Conservation (phyloP, 2,329 filamentous ascomycete genomes). For the Didymella sp. region DNA sequence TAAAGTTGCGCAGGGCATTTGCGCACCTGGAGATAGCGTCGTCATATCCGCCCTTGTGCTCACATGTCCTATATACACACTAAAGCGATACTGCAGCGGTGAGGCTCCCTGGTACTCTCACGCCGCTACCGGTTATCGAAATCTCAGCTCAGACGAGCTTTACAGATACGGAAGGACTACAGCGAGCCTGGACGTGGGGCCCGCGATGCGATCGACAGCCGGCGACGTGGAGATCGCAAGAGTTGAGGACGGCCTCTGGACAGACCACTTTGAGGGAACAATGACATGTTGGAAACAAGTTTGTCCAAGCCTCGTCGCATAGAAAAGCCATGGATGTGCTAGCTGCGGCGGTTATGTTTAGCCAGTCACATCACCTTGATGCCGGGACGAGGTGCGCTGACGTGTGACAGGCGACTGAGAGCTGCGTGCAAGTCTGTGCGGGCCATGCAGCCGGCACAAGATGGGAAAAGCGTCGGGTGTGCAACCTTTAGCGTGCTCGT, state of each 20-base stretch:
- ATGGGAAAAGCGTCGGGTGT: slow-evolving; percentile 10
- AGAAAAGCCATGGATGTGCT: slow-evolving; percentile 17
- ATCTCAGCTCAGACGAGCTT: slow-evolving; percentile 16
- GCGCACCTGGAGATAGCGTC: slow-evolving; percentile 38
- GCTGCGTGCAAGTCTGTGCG: slow-evolving; percentile 17
- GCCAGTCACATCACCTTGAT: slow-evolving; percentile 19
- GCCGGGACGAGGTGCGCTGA: slow-evolving; percentile 18
- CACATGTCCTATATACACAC: slow-evolving; percentile 20
- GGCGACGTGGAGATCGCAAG: slow-evolving; percentile 10
- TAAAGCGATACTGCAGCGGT: slow-evolving; percentile 12
- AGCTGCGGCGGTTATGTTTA: slow-evolving; percentile 21
- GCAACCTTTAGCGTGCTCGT: slow-evolving; percentile 11
- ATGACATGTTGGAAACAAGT: slow-evolving; percentile 13
- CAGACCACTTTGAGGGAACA: slow-evolving; percentile 5
- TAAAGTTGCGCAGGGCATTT: slow-evolving; percentile 14
- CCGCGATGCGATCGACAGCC: slow-evolving; percentile 15
- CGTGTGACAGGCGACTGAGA: slow-evolving; percentile 20
- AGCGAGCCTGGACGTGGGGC: slow-evolving; percentile 16
- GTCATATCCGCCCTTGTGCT: slow-evolving; percentile 29
- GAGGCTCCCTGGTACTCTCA: slow-evolving; percentile 13
- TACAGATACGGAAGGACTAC: slow-evolving; percentile 7
- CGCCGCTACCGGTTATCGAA: slow-evolving; percentile 7
- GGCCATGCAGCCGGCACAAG: slow-evolving; percentile 8
- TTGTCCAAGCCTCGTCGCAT: slow-evolving; percentile 16
- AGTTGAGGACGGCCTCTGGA: neutral